Percentiles rank a stretch among this genome's conserved stretches.
Conservation (phyloP, 1,284 basidiomycete species). For the Cutaneotrichosporon mucoides region DNA sequence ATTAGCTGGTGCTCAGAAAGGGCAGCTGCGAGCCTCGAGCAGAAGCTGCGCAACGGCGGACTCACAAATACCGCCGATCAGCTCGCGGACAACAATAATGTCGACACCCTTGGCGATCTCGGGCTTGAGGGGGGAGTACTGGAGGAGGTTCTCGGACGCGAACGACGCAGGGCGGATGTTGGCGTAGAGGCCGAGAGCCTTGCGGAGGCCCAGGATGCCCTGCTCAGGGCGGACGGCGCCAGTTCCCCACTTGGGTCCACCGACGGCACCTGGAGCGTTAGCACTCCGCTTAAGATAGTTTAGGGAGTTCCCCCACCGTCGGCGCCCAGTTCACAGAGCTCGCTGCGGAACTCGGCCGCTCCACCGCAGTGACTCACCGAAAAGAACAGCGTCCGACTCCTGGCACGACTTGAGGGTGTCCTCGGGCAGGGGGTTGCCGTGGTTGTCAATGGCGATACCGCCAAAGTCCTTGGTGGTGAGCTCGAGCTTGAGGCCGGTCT, state of each 20-base stretch:
- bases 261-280: constrained; percentile 74
- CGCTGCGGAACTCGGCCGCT: not conserved
- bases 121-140: constrained; percentile 88
- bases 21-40: too few species aligned
- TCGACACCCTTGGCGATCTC: constrained; percentile 80
- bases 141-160: constrained; percentile 82
- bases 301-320: too few species aligned
- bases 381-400: constrained; percentile 82
- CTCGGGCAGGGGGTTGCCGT: constrained; percentile 77
- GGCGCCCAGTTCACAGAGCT: too few species aligned
- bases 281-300: not conserved
- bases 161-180: constrained; percentile 98
- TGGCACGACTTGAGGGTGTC: constrained; percentile 82
- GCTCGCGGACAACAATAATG: constrained; percentile 91
- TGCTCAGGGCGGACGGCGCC: constrained; percentile 92
- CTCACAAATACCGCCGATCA: constrained; percentile 71
- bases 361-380: constrained; percentile 59
- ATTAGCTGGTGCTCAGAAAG: not conserved
- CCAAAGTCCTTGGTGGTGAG: constrained; percentile 71
- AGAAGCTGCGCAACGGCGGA: constrained; percentile 2
- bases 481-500: constrained; percentile 70
- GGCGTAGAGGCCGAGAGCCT: constrained; percentile 90
- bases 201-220: constrained; percentile 86
- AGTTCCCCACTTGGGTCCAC: constrained; percentile 95
- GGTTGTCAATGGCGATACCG: constrained; percentile 85